These are phyloP conservation scores for Irpex lacteus DNA, from an alignment of 1,284 basidiomycete species.

Conservation along the genomic window DNA sequence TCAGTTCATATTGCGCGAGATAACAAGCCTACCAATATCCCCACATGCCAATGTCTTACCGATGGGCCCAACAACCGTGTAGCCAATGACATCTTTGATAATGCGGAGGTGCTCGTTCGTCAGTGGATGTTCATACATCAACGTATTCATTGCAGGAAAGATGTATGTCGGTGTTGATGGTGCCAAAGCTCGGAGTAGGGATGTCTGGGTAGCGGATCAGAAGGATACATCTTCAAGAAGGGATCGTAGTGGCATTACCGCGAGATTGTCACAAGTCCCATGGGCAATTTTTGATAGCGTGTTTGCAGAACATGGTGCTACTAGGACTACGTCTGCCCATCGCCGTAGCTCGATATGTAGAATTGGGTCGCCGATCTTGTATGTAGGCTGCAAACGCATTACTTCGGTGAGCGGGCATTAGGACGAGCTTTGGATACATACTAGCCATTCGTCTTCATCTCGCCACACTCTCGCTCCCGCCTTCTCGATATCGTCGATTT, in stretches of 20 bases:
- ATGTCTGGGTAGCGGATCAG: constrained; percentile 56
- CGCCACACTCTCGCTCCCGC: constrained; percentile 77
- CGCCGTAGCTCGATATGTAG: constrained; percentile 94
- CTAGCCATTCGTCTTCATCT: constrained; percentile 91
- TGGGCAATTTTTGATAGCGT: constrained; percentile 90
- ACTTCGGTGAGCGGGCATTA: neutral
- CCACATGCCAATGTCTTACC: constrained; percentile 90
- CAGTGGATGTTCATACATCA: constrained; percentile 96
- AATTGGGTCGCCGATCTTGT: constrained; percentile 86
- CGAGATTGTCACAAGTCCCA: constrained; percentile 89
- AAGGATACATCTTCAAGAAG: neutral
- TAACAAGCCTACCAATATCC: constrained; percentile 68
- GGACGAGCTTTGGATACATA: constrained; percentile 11
- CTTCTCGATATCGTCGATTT: constrained; percentile 47
- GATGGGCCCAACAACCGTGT: constrained; percentile 83
- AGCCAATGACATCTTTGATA: constrained; percentile 72
- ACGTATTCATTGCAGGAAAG: constrained; percentile 98
- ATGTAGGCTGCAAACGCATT: constrained; percentile 40
- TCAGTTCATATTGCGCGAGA: neutral
- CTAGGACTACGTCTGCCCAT: constrained; percentile 94
- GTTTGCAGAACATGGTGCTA: constrained; percentile 95
- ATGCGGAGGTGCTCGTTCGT: constrained; percentile 79
- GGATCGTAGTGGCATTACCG: constrained; percentile 44
- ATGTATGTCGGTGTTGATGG: constrained; percentile 82
- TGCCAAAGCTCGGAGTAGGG: constrained; percentile 83